These are phyloP conservation scores for Aspergillus carbonarius DNA, from an alignment of 2,329 filamentous ascomycete species.

Conservation along the genomic window DNA sequence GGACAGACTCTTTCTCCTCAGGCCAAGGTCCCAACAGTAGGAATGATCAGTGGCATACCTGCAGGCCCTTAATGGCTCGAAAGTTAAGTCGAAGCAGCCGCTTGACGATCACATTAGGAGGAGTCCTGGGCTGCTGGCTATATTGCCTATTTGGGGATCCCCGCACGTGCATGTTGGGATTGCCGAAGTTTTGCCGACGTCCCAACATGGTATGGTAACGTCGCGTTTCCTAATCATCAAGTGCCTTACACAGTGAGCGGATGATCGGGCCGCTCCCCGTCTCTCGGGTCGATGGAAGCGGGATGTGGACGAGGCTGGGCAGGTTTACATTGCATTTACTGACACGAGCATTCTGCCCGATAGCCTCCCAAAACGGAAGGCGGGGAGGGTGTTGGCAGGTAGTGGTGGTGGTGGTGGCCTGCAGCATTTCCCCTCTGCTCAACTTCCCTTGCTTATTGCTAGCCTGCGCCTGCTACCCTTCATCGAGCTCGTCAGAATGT, in stretches of 20 bases:
- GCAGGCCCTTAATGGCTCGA: too few relatives aligned
- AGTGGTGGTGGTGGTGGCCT: too few relatives aligned
- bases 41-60: neutral
- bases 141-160: neutral
- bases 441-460: constrained; percentile 24
- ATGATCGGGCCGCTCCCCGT: neutral
- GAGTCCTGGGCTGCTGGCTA: neutral
- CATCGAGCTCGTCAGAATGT: neutral
- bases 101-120: neutral
- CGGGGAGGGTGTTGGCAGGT: too few relatives aligned
- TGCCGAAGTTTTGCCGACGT: neutral
- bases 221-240: neutral
- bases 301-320: constrained; percentile 43
- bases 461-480: constrained; percentile 6
- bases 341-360: constrained; percentile 43
- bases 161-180: neutral
- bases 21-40: neutral
- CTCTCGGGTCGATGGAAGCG: constrained; percentile 22
- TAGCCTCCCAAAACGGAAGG: too few relatives aligned
- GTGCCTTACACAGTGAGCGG: neutral
- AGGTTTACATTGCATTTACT: constrained; percentile 41
- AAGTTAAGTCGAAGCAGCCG: neutral
- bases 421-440: too few relatives aligned
- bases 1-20: neutral
- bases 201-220: neutral